Conservation (phyloP, 148 eudicot genomes). For the Vaccinium vitisidaea region DNA sequence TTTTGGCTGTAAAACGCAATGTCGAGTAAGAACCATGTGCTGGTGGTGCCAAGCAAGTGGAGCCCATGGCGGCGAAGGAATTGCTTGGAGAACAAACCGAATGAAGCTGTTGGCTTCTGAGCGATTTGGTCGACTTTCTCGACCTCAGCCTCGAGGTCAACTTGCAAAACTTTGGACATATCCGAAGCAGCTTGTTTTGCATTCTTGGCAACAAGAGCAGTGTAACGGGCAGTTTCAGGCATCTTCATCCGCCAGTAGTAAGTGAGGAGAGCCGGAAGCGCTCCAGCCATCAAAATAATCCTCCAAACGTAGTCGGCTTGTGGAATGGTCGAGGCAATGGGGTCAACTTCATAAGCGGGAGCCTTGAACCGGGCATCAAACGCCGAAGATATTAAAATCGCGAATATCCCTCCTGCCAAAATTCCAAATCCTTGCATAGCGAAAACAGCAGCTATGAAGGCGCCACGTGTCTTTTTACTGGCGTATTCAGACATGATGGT, state of each 20-base stretch:
- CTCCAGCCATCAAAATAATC: conserved; percentile 37
- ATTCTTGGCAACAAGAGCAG: conserved; percentile 32
- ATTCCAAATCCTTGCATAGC: conserved; percentile 44
- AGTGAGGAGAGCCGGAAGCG: conserved; percentile 32
- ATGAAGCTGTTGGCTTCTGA: conserved; percentile 4
- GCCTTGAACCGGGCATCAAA: conserved; percentile 24
- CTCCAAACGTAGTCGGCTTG: conserved; percentile 39
- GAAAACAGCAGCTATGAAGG: conserved; percentile 36
- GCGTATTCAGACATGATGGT: conserved; percentile 41
- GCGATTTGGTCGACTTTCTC: conserved; percentile 19
- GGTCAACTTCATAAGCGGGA: conserved; percentile 22
- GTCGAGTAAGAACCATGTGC: conserved; percentile 28
- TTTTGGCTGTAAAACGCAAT: conserved; percentile 24
- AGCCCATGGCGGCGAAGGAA: conserved; percentile 29
- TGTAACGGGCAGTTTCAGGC: conserved; percentile 41
- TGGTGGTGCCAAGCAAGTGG: conserved; percentile 35
- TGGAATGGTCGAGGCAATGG: conserved; percentile 22
- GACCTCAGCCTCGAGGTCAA: conserved; percentile 26
- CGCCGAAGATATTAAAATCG: conserved; percentile 19
- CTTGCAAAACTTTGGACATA: conserved; percentile 32
- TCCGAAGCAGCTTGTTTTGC: conserved; percentile 29
- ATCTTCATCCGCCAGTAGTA: conserved; percentile 40
- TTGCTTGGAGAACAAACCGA: conserved; percentile 24
- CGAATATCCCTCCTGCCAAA: conserved; percentile 30
- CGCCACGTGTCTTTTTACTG: conserved; percentile 38